Conservation (phyloP, 2,329 filamentous ascomycete species). For the Colletotrichum sp. region DNA sequence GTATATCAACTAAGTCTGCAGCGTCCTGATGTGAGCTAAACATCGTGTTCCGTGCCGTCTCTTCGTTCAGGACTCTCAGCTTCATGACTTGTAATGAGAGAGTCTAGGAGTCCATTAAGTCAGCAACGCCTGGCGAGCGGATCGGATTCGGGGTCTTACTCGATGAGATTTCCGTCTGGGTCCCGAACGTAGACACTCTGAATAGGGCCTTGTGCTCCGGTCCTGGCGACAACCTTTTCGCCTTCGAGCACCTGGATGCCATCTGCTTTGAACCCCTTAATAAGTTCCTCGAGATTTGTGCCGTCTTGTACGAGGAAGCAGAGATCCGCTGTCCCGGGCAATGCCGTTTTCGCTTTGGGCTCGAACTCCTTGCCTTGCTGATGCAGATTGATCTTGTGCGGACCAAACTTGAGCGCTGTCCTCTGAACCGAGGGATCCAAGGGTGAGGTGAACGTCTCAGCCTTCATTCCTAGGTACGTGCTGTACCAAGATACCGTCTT, state of each 20-base stretch:
- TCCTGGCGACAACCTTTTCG: constrained; percentile 55
- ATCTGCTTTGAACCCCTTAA: constrained; percentile 42
- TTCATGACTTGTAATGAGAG: neutral
- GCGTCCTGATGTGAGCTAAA: neutral
- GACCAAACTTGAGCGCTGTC: constrained; percentile 61
- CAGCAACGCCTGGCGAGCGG: neutral
- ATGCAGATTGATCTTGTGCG: constrained; percentile 68
- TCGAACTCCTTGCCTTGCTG: constrained; percentile 63
- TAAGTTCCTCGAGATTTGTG: constrained; percentile 48
- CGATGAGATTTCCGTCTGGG: constrained; percentile 66
- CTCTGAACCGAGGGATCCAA: constrained; percentile 41
- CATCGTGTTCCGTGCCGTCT: neutral
- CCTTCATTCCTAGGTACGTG: constrained; percentile 60
- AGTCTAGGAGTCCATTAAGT: neutral
- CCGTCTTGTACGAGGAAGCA: constrained; percentile 61
- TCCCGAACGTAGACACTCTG: constrained; percentile 66
- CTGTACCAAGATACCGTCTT: constrained; percentile 61
- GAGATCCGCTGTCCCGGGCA: constrained; percentile 63
- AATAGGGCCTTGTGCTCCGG: constrained; percentile 59
- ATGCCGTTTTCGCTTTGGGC: constrained; percentile 58
- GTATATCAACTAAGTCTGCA: neutral
- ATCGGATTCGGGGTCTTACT: constrained; percentile 46
- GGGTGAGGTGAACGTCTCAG: constrained; percentile 53
- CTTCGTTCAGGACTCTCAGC: neutral
- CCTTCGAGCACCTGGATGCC: constrained; percentile 57